These are phyloP conservation scores for Rostrohypoxylon terebratum DNA, from an alignment of 495 filamentous ascomycete species.

Conservation along the genomic window DNA sequence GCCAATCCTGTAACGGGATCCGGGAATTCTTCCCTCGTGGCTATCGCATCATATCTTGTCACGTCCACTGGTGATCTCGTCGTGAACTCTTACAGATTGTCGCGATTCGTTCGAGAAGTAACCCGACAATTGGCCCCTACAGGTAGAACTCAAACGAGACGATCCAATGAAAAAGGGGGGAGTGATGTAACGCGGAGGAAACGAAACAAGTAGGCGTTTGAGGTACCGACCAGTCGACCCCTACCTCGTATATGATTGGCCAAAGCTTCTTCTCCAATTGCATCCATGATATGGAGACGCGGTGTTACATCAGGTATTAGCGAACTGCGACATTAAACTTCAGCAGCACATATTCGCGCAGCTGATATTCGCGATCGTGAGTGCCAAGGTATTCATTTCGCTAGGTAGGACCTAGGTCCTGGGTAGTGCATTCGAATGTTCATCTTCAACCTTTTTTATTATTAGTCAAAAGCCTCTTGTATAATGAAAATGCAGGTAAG, in stretches of 20 bases:
- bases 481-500: background rate
- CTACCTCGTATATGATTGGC: constrained; percentile 37
- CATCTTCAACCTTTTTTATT: background rate
- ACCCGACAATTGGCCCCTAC: constrained; percentile 17
- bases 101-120: constrained; percentile 11
- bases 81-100: constrained; percentile 14
- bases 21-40: constrained; percentile 14
- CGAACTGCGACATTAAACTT: background rate
- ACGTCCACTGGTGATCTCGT: constrained; percentile 1
- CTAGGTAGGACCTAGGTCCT: too few relatives aligned
- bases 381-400: background rate
- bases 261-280: background rate
- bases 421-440: background rate
- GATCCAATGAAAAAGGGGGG: constrained; percentile 36
- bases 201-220: constrained; percentile 50
- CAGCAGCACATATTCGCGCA: background rate
- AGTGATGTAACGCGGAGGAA: constrained; percentile 39
- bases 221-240: constrained; percentile 37
- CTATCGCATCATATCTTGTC: constrained; percentile 15
- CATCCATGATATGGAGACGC: background rate
- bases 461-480: too few relatives aligned
- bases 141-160: constrained; percentile 10
- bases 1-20: constrained; percentile 20
- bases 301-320: background rate
- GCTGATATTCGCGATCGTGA: background rate